Evolutionary conservation across 2,329 filamentous ascomycete species (phyloP), one percentile per base, ranked within the genome.

Genomic region (Botryosphaeria dothidea): DNA sequence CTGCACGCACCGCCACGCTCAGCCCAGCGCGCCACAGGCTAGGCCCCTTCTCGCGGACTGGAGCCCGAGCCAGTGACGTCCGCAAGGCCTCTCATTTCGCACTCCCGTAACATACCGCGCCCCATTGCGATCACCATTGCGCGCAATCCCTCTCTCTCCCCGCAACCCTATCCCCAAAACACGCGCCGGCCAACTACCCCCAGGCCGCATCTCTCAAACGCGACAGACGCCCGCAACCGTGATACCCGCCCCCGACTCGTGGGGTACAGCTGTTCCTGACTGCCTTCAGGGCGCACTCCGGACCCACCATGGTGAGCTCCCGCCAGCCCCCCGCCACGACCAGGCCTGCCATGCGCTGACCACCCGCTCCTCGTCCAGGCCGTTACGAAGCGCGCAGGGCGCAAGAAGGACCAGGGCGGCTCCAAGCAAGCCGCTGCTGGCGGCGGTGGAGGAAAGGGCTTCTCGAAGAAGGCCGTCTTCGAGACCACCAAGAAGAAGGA

Each of bases 401-500:
- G 84, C 73, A 86, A 84, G 75, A 85, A 85, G 74, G 83, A 84
- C 71, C 79, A 78, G 27, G 78, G 76, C 57, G 76, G 75, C 69
- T 73, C 76, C 57, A 76, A 79, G 75, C 70, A 71, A 46, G 66
- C 72, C 49, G 65, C 66, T 74, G 80, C 70, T 73, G 79, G 72
- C 72, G 82, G 80, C 68, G 79, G 79, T 69, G 76, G 79, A 49
- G 82, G 83, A 66, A 82, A 84, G 71, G 82, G 88, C 68, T 92
- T 92, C 80, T 92, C 96, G 71, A 94, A 93, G 81, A 98, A 98
- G 83, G 95, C 95, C 68, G 92, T 92, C 67, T 99, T 96, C 81
- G 95, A 99, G 78, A 92, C 89, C 67, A 92, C 90, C 70, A 98
- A 98, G 86, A 99, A 98, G 89, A 98, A 97, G 86, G 93, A 99